Base-by-base conservation (phyloP, 106 monocot genomes). In the Iris macrosiphon region DNA sequence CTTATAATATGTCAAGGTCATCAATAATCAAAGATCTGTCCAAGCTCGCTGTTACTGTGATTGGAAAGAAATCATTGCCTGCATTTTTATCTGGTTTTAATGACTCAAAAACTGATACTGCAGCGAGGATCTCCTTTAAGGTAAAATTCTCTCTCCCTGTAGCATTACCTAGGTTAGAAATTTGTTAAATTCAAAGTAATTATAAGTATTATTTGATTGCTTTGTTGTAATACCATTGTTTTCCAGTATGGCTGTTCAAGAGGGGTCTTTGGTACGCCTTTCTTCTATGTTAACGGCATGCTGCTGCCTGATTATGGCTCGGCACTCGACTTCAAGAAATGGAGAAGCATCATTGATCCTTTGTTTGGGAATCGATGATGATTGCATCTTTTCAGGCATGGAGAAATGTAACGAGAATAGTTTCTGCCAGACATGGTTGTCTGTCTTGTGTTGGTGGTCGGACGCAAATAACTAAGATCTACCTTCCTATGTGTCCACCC, bases 201-300 rank as follows among this genome's bases (percentile, higher is more conserved):
- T 35, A 6, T 48, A 1, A 8, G 10, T 39, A 30, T 29, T 37
- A n/a, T n/a, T n/a, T n/a, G n/a, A 54, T 16, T 32, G 5, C 4
- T 2, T 3, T 49, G 6, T 40, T 42, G n/a, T n/a, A n/a, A n/a
- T 37, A 22, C 10, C 20, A 31, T 26, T 60, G 7, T 20, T 58
- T 45, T 54, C 6, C 61, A 85, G 85, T 75, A 85, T 58, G 85
- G 79, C 0, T 85, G 85, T 41, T 79, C 79, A 12, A 72, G 85
- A 48, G 79, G 72, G 12, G 85, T 85, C 42, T 45, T 60, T 9
- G 79, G 79, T 4, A 73, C 85, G 12, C 85, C 85, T n/a, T 62
- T 15, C 29, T 85, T 85, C 61, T 80, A 80, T 29, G 72, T 85
- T 24, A 85, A 85, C 59, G 85, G 85, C 24, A 72, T 85, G 22